Base-by-base conservation (phyloP, 768 basidiomycete genomes). In the Heimioporus sp. region DNA sequence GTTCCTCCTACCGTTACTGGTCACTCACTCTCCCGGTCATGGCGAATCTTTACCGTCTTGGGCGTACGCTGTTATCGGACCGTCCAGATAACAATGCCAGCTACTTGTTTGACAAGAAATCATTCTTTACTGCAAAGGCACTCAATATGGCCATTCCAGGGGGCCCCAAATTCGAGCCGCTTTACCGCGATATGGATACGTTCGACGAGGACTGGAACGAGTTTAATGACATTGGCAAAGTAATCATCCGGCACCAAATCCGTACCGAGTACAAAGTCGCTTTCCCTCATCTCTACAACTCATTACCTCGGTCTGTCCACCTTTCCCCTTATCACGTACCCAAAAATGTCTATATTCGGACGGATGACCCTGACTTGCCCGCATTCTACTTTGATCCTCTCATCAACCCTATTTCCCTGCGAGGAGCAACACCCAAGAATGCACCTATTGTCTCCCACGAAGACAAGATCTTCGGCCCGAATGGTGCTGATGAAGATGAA, bases 151-250 rank as follows among this genome's bases (percentile, higher is more conserved):
- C 94, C 45, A 96, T 97, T 59, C 97, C 97, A 0, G 97, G 96
- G 51, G 97, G 97, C 43, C 97, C 97, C 2, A 97, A 98, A 69
- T 99, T 98, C 57, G 97, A 99, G 76, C 97, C 96, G 15, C 76
- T 99, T 24, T 93, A 93, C 71, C 83, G 96, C 44, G 97, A 99
- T 63, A 93, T 95, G 87, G 97, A 98, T 64, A 79, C 87, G 12
- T 98, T 92, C 60, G 97, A 99, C 65, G 97, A 98, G 67, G 97
- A 99, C 65, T 97, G 94, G 94, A 97, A 97, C 69, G 94, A 97
- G 69, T 99, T 99, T 65, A 99, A 99, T 67, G 97, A 99, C 66
- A 97, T 98, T 72, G 95, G 97, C 75, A 99, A 99, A 72, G 90
- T 99, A 64, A 96, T 99, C 70, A 98, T 99, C 60, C 94, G 97